Conservation (phyloP, 2,329 filamentous ascomycete genomes). For the Xylaria sp. region DNA sequence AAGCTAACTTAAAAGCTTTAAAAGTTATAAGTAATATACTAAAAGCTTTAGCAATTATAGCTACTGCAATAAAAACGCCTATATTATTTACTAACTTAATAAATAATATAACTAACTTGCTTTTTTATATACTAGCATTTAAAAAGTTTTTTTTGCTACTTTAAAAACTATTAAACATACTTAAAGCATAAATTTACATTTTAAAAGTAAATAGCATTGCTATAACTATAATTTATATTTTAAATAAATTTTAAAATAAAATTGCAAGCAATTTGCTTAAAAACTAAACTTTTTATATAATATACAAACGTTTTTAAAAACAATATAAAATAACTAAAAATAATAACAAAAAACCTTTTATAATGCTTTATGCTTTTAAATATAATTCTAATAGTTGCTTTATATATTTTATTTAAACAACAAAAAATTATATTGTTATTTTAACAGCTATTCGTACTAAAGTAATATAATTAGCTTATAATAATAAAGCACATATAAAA, state of each 20-base stretch:
- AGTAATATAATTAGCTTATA: neutral
- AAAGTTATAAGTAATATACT: too few species aligned
- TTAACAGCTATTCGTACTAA: neutral
- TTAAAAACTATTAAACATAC: neutral
- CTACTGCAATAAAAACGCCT: too few species aligned
- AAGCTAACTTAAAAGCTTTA: too few species aligned
- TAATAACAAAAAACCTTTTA: neutral
- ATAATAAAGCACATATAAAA: too few species aligned
- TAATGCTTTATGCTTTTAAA: neutral
- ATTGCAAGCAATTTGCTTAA: neutral
- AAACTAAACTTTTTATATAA: neutral
- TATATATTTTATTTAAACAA: neutral
- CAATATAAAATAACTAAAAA: slow-evolving; percentile 1
- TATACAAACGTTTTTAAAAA: slow-evolving; percentile 3
- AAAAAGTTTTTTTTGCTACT: too few species aligned
- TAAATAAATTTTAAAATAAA: neutral
- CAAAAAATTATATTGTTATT: neutral
- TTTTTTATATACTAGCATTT: too few species aligned
- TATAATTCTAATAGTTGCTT: slow-evolving; percentile 4
- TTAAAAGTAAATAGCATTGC: neutral
- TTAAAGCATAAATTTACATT: neutral
- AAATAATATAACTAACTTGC: too few species aligned
- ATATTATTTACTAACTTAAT: too few species aligned
- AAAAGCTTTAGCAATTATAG: too few species aligned
- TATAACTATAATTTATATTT: neutral